phyloP scores from a whole-genome alignment of 2,329 filamentous ascomycete genomes.

The Arthrinium puccinioides region DNA sequence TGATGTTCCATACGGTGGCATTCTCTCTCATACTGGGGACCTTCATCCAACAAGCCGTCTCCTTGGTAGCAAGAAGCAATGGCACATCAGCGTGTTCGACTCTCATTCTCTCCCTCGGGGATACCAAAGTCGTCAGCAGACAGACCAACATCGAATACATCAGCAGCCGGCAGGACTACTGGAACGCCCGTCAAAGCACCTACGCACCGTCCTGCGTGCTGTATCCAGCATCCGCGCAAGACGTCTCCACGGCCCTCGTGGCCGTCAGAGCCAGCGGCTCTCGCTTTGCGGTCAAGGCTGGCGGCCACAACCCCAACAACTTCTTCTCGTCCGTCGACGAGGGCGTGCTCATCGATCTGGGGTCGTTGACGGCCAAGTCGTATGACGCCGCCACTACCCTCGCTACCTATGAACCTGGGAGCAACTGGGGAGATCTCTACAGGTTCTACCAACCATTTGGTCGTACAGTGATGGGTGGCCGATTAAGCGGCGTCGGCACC shows the following conservation, averaged over 20 bases:
- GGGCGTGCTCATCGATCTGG: constrained; percentile 17
- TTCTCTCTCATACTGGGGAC: too few species aligned
- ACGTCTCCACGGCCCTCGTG: constrained; percentile 17
- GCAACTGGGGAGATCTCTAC: constrained; percentile 18
- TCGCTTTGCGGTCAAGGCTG: constrained; percentile 16
- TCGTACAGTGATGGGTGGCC: constrained; percentile 17
- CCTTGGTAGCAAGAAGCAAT: too few species aligned
- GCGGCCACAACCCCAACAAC: constrained; percentile 20
- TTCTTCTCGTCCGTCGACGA: constrained; percentile 15
- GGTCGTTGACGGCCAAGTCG: constrained; percentile 15
- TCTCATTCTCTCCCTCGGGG: too few species aligned
- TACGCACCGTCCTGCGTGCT: constrained; percentile 20
- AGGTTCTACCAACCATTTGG: constrained; percentile 9
- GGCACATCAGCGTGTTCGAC: too few species aligned
- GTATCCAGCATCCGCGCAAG: constrained; percentile 15
- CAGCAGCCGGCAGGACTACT: constrained; percentile 15
- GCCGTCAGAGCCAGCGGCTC: constrained; percentile 15
- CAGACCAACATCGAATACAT: constrained; percentile 11
- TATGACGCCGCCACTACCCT: constrained; percentile 16
- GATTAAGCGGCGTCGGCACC: constrained; percentile 16
- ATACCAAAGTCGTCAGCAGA: constrained; percentile 7
- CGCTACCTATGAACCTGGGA: constrained; percentile 17
- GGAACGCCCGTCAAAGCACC: constrained; percentile 15
- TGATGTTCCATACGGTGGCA: too few species aligned
- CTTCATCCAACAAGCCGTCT: too few species aligned